A percentile compares a stretch with the other conserved stretches of the same genome.
Conservation (phyloP, 2,329 filamentous ascomycete species). For the Pseudogymnoascus sp. region DNA sequence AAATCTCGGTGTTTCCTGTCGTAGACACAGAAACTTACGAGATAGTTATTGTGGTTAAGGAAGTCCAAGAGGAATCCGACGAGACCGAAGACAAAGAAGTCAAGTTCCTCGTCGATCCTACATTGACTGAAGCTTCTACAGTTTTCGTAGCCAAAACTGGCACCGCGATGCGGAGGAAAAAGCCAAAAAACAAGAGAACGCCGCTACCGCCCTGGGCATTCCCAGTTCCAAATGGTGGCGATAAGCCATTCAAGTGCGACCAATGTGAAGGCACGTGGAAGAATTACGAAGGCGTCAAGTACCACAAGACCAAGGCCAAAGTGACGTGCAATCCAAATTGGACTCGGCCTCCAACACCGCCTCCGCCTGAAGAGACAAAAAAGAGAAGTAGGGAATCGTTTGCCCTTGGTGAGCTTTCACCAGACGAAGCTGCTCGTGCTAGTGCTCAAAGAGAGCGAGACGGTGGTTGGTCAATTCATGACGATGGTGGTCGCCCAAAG, state of each 20-base stretch:
- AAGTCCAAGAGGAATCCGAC: background rate
- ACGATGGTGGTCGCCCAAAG: conserved; percentile 16
- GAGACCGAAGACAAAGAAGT: conserved; percentile 15
- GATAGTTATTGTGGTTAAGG: background rate
- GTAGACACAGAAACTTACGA: background rate
- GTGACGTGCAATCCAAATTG: conserved; percentile 28
- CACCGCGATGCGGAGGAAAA: conserved; percentile 14
- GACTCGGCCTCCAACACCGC: conserved; percentile 12
- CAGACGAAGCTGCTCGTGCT: conserved; percentile 7
- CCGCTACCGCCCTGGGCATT: conserved; percentile 2
- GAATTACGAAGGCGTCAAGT: conserved; percentile 28
- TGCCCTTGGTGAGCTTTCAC: background rate
- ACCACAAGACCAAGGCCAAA: conserved; percentile 26
- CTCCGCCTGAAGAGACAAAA: conserved; percentile 10
- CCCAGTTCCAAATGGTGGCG: conserved; percentile 11
- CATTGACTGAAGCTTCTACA: conserved; percentile 18
- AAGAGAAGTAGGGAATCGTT: conserved; percentile 3
- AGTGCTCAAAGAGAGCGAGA: background rate
- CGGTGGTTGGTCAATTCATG: conserved; percentile 21
- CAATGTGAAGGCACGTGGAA: conserved; percentile 26
- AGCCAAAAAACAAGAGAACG: conserved; percentile 12
- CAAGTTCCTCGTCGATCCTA: conserved; percentile 20
- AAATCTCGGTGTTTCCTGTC: background rate
- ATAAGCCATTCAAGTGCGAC: conserved; percentile 25
- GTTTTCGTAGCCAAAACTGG: conserved; percentile 25